phyloP scores from a whole-genome alignment of 345 rosid species.

The Nasturtium officinale region DNA sequence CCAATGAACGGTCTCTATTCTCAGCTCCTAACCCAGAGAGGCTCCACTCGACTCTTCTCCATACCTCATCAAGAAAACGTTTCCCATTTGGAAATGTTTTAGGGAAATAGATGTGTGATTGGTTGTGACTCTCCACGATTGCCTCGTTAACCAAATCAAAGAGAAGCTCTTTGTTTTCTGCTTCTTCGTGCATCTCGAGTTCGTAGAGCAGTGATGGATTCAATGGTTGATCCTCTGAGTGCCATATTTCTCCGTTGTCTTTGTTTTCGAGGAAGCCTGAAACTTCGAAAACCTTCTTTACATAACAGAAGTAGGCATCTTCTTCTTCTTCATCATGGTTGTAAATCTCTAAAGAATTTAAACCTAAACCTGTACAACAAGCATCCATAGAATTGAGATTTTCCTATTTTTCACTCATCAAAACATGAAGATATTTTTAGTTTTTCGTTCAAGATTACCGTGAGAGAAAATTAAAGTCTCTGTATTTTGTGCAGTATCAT shows the following conservation, averaged over 20 bases:
- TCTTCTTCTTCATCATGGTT: constrained; percentile 37
- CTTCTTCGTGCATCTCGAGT: constrained; percentile 47
- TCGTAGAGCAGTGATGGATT: constrained; percentile 61
- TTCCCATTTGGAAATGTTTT: constrained; percentile 51
- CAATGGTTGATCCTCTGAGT: constrained; percentile 67
- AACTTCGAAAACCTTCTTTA: constrained; percentile 55
- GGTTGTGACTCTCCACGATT: constrained; percentile 52
- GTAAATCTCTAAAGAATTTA: neutral
- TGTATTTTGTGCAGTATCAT: constrained; percentile 2
- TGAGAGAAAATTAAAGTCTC: constrained; percentile 26
- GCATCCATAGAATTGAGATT: neutral
- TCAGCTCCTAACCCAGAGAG: constrained; percentile 41
- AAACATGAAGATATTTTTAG: neutral
- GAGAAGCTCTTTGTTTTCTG: constrained; percentile 52
- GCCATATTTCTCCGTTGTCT: constrained; percentile 50
- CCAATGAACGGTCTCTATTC: constrained; percentile 49
- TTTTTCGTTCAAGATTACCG: constrained; percentile 18
- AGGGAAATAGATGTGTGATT: constrained; percentile 61
- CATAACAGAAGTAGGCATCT: constrained; percentile 55
- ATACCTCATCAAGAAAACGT: constrained; percentile 61
- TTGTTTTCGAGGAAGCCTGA: constrained; percentile 65
- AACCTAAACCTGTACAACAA: constrained; percentile 31
- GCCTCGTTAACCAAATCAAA: constrained; percentile 68
- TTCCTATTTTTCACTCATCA: neutral
- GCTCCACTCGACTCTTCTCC: constrained; percentile 59